Percentiles rank a stretch among this genome's conserved stretches.
Evolutionary conservation across 2,329 filamentous ascomycete species (phyloP).

Genomic region (Emmonsiellopsis sp.): DNA sequence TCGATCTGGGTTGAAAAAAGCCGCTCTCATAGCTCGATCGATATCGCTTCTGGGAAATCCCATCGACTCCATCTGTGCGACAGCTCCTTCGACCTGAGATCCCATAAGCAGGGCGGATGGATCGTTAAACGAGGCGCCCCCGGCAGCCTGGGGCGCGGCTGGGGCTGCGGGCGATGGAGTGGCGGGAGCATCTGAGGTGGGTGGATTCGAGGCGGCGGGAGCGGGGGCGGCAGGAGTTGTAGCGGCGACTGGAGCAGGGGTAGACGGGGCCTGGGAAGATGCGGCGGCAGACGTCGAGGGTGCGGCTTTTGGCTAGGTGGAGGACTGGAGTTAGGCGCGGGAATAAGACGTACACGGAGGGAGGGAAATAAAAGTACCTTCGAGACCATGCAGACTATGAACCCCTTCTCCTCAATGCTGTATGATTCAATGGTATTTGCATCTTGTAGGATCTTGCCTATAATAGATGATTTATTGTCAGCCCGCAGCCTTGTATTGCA

Average conservation of each 20-base stretch:
- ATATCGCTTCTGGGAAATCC: conserved; percentile 84
- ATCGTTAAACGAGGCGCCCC: conserved; percentile 52
- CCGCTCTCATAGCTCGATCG: conserved; percentile 88
- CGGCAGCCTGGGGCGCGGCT: conserved; percentile 31
- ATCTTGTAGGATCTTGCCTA: conserved; percentile 98
- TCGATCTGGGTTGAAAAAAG: conserved; percentile 93
- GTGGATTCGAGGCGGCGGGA: conserved; percentile 8
- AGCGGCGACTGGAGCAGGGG: conserved; percentile 9
- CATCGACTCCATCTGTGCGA: conserved; percentile 95
- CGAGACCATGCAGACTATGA: conserved; percentile 96
- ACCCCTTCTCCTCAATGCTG: conserved; percentile 98
- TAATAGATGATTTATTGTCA: not conserved
- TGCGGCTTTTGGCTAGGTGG: conserved; percentile 61
- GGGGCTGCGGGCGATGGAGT: conserved; percentile 13
- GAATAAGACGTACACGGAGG: not conserved
- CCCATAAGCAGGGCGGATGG: conserved; percentile 81
- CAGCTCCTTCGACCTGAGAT: conserved; percentile 67
- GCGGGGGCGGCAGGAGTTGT: conserved; percentile 11
- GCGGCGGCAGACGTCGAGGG: conserved; percentile 25
- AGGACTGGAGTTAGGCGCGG: not conserved
- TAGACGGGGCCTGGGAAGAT: conserved; percentile 29
- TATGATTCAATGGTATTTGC: conserved; percentile 93
- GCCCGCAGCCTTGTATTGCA: not conserved
- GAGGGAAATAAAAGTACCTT: conserved; percentile 54
- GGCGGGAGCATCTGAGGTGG: conserved; percentile 7